Evolutionary conservation across 768 basidiomycete species (phyloP), one percentile per base, ranked within the genome.

Genomic region (Lactarius evosmus): DNA sequence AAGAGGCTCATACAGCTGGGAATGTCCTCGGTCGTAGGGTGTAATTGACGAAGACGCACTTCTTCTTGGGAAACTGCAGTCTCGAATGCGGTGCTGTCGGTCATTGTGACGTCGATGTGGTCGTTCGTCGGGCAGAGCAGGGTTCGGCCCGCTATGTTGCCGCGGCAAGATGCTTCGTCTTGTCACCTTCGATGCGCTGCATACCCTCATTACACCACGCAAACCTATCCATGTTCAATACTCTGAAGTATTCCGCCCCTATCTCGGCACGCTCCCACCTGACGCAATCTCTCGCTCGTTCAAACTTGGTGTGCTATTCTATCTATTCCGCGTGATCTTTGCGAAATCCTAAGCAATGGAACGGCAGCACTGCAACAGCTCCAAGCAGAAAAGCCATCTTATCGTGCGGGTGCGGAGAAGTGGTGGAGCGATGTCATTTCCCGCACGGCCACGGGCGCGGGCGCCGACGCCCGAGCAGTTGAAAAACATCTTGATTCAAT

Each of bases 391-490:
- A 78, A 80, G 51, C 88, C 89, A 1, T 81, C 76, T 0, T 91
- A 91, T 70, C 71, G 74, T 54, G 73, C 78, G 17, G 86, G 86
- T 54, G 79, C 80, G 53, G 72, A 80, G 34, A 73, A 70, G 3
- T 93, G 89, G 90, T 93, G 91, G 91, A 73, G 77, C n/a, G 85
- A 89, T 66, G 89, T 93, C 41, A 86, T 93, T 65, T 78, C 77
- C 61, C 76, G 82, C 62, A 93, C 91, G 40, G 91, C 90, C 19
- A 73, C 90, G 2, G 89, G 85, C 4, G 89, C 91, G 49, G 89
- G 89, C 1, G 91, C 85, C 3, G 78, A 87, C 73, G 72, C 80
- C 54, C 71, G 76, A 69, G 89, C 72, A 22, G 80, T 93, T 12
- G 79, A 85, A 61, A 70, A 66, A 7, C 79, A 80, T 59, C 73